Evolutionary conservation across 164 flowering plant genomes (phyloP).

Genomic region (Magnolia officinalis): DNA sequence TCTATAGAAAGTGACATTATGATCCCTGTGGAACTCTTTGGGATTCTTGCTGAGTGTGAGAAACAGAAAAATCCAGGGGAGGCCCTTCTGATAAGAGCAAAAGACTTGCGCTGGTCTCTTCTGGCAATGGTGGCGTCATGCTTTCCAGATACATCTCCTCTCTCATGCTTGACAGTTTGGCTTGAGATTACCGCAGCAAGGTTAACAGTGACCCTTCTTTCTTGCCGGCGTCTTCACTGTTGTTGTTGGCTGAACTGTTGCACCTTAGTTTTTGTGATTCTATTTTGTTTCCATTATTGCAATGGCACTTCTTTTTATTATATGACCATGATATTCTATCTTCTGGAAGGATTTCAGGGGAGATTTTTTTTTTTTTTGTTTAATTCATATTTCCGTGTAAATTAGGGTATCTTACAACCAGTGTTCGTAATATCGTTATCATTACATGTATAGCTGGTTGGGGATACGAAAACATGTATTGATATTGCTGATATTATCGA

Average conservation of each 20-base stretch:
- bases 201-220: constrained; percentile 24
- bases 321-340: background rate
- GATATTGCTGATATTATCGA: too few species aligned
- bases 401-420: too few species aligned
- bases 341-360: too few species aligned
- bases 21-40: constrained; percentile 78
- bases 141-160: constrained; percentile 82
- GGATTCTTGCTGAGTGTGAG: constrained; percentile 86
- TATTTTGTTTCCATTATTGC: background rate
- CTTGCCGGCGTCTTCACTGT: background rate
- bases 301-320: background rate
- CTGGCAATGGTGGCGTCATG: constrained; percentile 93
- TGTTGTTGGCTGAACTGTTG: background rate
- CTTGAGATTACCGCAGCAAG: constrained; percentile 98
- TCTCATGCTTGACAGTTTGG: constrained; percentile 92
- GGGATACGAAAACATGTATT: too few species aligned
- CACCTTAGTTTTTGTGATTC: background rate
- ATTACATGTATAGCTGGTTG: too few species aligned
- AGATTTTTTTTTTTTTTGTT: too few species aligned
- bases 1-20: constrained; percentile 29
- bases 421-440: too few species aligned
- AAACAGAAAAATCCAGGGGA: constrained; percentile 76
- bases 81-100: constrained; percentile 74
- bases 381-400: too few species aligned
- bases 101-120: constrained; percentile 88